Conservation (phyloP, 2,329 filamentous ascomycete genomes). For the Alternaria triticimaculans region DNA sequence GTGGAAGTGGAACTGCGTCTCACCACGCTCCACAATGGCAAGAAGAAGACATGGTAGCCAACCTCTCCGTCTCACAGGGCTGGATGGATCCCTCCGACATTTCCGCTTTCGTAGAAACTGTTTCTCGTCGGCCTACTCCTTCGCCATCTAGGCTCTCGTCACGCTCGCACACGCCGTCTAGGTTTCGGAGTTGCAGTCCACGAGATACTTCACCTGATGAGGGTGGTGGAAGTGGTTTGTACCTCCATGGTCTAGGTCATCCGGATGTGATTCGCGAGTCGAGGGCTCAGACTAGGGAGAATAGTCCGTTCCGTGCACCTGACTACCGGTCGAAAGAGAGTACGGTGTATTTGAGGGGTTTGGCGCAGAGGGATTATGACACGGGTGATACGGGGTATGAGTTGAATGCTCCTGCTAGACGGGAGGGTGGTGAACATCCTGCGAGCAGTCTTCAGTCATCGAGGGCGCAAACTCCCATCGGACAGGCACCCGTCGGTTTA, state of each 20-base stretch:
- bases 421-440: background rate
- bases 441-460: background rate
- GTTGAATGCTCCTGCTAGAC: background rate
- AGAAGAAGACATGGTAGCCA: background rate
- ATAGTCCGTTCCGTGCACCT: background rate
- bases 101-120: background rate
- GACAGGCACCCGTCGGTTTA: background rate
- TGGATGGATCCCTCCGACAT: conserved; percentile 4
- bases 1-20: background rate
- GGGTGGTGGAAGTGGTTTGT: background rate
- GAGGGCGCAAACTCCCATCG: background rate
- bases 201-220: background rate
- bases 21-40: background rate
- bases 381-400: background rate
- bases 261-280: background rate
- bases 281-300: background rate
- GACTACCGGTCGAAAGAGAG: background rate
- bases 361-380: background rate
- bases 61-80: background rate
- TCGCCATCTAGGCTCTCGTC: background rate
- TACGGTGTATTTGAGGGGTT: background rate
- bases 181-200: background rate
- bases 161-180: background rate
- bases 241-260: conserved; percentile 4
- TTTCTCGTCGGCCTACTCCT: background rate